Percentiles rank a stretch among this genome's conserved stretches.
Evolutionary conservation across 106 monocot species (phyloP).

Genomic region (Dendrobium catenatum): DNA sequence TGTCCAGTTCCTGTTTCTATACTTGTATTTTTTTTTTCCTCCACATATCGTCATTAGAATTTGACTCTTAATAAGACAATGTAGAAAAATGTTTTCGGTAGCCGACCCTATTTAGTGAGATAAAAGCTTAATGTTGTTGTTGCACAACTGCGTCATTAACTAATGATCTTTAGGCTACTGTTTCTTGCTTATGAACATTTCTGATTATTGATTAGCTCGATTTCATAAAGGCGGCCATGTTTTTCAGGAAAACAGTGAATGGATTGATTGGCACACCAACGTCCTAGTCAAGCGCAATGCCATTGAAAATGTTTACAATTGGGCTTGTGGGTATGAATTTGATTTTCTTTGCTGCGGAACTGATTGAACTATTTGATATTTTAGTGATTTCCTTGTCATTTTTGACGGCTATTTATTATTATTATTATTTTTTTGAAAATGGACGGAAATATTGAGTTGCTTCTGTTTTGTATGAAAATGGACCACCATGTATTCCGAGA

Average conservation of each 20-base stretch:
- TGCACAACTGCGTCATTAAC: too few relatives aligned
- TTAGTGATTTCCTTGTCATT: neutral
- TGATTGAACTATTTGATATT: neutral
- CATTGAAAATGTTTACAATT: constrained; percentile 80
- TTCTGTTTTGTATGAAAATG: neutral
- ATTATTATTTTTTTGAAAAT: neutral
- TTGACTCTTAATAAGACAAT: too few relatives aligned
- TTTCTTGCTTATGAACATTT: neutral
- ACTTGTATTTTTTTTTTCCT: neutral
- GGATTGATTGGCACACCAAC: constrained; percentile 80
- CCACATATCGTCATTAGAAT: neutral
- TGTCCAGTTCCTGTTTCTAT: neutral
- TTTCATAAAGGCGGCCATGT: neutral
- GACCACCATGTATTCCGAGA: neutral
- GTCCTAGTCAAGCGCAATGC: constrained; percentile 72
- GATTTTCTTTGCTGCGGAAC: neutral
- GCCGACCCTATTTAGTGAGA: too few relatives aligned
- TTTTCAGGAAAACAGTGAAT: constrained; percentile 65
- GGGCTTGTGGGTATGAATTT: constrained; percentile 73
- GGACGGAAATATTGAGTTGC: neutral
- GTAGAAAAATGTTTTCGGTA: too few relatives aligned
- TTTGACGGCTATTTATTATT: neutral
- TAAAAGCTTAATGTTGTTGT: too few relatives aligned
- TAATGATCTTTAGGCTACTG: neutral
- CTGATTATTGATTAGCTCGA: neutral